Base-by-base conservation (phyloP, 495 filamentous ascomycete species). In the Paragyromitra xinjiangensis region DNA sequence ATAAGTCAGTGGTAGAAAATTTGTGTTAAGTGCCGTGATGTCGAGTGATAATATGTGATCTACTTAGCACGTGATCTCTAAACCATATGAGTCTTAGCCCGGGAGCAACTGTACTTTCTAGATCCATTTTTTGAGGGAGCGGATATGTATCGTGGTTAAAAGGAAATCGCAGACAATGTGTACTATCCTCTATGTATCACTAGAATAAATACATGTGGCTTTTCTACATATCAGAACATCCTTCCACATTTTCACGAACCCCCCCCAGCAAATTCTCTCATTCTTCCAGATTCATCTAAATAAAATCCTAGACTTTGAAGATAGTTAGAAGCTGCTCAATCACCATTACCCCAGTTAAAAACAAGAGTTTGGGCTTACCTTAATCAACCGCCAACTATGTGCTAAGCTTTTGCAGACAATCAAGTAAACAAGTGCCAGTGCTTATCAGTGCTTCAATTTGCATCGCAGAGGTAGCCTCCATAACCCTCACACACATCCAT, bases 21-120 rank as follows among this genome's bases (percentile, higher is more conserved):
- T 6, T 12, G n/a, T 12, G 11, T 16, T 19, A 53, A 3, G 12
- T n/a, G 14, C 56, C 6, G 14, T 39, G 9, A 37, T 61, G 0
- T 61, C 56, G 29, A 61, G 29, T 61, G 56, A 39, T 61, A 61
- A n/a, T 16, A 39, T 61, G 22, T 56, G 53, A 26, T 26, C 22
- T 48, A 48, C 9, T 26, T 0, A 12, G 3, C 22, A 14, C 6
- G 29, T 8, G 3, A 6, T 48, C 16, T 51, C 16, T 6, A 16
- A 6, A 16, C n/a, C 12, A n/a, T 5, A 4, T 5, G n/a, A 50
- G 14, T n/a, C 3, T n/a, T 6, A n/a, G 16, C 16, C 29, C 29
- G 3, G 29, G 29, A 48, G 16, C 16, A 16, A 16, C 44, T 16
- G 12, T 12, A 14, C 0, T 48, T 16, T 48, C 11, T 48, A 4